These are phyloP conservation scores for Leishmania braziliensis DNA, from an alignment of 208 protist genomes.

Conservation along the genomic window DNA sequence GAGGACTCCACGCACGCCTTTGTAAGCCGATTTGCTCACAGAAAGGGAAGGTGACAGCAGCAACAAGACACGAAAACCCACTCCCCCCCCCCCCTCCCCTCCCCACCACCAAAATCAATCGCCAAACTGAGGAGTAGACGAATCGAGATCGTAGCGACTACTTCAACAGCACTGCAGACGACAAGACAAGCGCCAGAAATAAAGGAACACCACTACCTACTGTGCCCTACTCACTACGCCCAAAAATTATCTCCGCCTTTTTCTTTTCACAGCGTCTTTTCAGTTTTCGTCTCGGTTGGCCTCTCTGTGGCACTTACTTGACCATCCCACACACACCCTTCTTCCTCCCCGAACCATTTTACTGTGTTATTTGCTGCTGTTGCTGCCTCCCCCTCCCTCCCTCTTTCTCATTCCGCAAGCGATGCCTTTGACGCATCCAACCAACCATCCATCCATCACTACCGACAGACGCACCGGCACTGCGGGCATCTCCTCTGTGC, in stretches of 20 bases:
- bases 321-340: background rate
- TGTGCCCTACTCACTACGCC: too few relatives aligned
- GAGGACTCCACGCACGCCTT: background rate
- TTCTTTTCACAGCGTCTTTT: background rate
- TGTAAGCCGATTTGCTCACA: background rate
- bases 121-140: background rate
- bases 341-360: background rate
- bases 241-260: background rate
- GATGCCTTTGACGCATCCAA: background rate
- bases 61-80: background rate
- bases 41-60: background rate
- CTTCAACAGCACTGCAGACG: background rate
- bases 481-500: background rate
- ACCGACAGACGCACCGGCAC: background rate
- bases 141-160: background rate
- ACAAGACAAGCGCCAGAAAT: background rate
- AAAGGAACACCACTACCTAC: background rate
- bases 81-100: background rate
- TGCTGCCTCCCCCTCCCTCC: background rate
- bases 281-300: background rate
- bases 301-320: background rate
- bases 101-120: background rate
- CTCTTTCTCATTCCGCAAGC: constrained; percentile 13
- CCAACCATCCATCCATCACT: background rate
- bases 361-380: background rate